Evolutionary conservation across 1,284 basidiomycete genomes (phyloP), one percentile per base, ranked within the genome.

Genomic region (Anthracocystis setariae): DNA sequence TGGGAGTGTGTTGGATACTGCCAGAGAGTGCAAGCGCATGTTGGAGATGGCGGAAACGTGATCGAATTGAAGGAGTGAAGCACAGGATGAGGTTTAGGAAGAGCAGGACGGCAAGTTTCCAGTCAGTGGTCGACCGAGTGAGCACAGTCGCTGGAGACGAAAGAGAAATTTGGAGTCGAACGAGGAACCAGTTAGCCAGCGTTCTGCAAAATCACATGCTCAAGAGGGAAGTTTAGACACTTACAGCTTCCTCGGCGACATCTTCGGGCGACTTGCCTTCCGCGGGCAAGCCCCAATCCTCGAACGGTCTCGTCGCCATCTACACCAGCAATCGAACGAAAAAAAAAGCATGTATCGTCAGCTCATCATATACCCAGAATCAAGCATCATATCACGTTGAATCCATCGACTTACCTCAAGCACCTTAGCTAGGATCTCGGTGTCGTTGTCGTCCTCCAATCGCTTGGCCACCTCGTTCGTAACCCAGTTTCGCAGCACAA

Each of bases 161-260:
- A 48, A 48, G 5, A 27, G 18, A 13, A n/a, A 13, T 13, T 5
- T 17, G 18, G 10, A 13, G 10, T n/a, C 9, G n/a, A 46, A n/a
- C 29, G 40, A 29, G 5, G 24, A 18, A 38, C 17, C 10, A 18
- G 45, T 46, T 37, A 55, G 44, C 37, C 8, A 40, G 4, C 15
- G 15, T 5, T 27, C 25, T 18, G 7, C 8, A 9, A 29, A 10
- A 42, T 21, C 10, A 32, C 13, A 9, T 29, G 7, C 24, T 18
- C n/a, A n/a, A 45, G 15, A 10, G 15, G 15, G 25, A 3, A n/a
- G 17, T 7, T 8, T 7, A 9, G 37, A 29, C 8, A 80, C 86
- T 69, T 64, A 88, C 87, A 88, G 88, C 87, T 88, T 88, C 66
- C 85, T 86, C 25, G 87, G 87, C 82, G 87, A 88, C 74, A 84